These are phyloP conservation scores for Tolypocladium album DNA, from an alignment of 2,329 filamentous ascomycete species.

Conservation along the genomic window DNA sequence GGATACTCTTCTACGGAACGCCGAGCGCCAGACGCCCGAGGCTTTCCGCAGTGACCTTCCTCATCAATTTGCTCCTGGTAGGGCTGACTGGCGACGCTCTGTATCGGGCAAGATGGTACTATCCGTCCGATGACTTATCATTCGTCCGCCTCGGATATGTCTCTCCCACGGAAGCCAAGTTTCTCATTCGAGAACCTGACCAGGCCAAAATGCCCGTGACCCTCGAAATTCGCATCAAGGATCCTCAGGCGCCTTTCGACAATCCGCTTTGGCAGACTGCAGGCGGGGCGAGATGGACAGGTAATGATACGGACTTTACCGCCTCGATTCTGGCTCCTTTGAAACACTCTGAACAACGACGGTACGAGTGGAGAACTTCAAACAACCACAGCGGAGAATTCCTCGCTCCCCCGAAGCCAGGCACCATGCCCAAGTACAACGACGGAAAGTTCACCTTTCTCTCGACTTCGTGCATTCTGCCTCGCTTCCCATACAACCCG, in stretches of 20 bases:
- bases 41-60: conserved; percentile 56
- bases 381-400: conserved; percentile 83
- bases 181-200: conserved; percentile 80
- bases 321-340: conserved; percentile 55
- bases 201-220: conserved; percentile 63
- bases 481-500: conserved; percentile 79
- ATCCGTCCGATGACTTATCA: conserved; percentile 65
- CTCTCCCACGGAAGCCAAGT: conserved; percentile 65
- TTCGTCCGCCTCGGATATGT: conserved; percentile 85
- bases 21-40: conserved; percentile 61
- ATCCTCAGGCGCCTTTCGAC: conserved; percentile 39
- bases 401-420: conserved; percentile 60
- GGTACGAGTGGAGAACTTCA: conserved; percentile 76
- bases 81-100: conserved; percentile 67
- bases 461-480: conserved; percentile 86
- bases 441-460: conserved; percentile 78
- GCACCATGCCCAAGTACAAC: conserved; percentile 47
- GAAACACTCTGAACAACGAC: conserved; percentile 54
- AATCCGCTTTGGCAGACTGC: conserved; percentile 54
- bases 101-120: conserved; percentile 58
- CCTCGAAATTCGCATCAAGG: conserved; percentile 52
- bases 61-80: conserved; percentile 61
- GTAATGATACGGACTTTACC: conserved; percentile 76
- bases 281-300: conserved; percentile 54
- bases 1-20: conserved; percentile 62